Evolutionary conservation across 352 stramenopile genomes (phyloP), one percentile per base, ranked within the genome.

Genomic region (Phytophthora tentaculata): DNA sequence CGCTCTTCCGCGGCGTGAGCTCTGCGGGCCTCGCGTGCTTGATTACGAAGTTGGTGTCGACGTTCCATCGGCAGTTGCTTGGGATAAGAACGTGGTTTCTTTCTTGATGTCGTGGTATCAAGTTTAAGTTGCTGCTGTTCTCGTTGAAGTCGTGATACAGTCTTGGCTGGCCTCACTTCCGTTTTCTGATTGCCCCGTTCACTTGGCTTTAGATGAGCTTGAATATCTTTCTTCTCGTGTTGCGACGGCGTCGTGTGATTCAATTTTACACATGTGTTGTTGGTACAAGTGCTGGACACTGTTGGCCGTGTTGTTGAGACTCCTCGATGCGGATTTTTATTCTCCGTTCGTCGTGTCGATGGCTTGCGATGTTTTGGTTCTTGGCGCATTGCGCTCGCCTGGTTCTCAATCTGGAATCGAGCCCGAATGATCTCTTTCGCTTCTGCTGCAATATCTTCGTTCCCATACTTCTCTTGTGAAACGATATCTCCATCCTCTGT

Each of bases 371-470:
- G 49, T 49, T 16, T 41, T 20, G 39, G 52, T 23, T 20, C 24
- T 17, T 63, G 69, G 9, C 78, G 76, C n/a, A 92, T 61, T 2
- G 48, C 51, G 6, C 84, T 61, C 1, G 74, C 78, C 16, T 75
- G 66, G 24, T 67, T 60, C 29, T 92, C 84, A 3, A 90, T 58
- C 16, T 83, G 43, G 12, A 90, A 73, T 14, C 82, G 80, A 51
- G 51, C 48, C 41, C 45, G 64, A 39, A 92, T 78, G 57, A 92
- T 83, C 41, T 89, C 62, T 48, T 77, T 81, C 0, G 75, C 81
- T 35, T 68, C 55, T 39, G 56, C 51, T 28, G 56, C 51, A 45
- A 69, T 24, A 23, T 73, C 44, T 9, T 32, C 29, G 26, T 68
- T 39, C 23, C 62, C 47, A 45, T 19, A 14, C 23, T 45, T 20